phyloP scores from a whole-genome alignment of 1,139 yeast genomes.

The Blastobotrys persicus region DNA sequence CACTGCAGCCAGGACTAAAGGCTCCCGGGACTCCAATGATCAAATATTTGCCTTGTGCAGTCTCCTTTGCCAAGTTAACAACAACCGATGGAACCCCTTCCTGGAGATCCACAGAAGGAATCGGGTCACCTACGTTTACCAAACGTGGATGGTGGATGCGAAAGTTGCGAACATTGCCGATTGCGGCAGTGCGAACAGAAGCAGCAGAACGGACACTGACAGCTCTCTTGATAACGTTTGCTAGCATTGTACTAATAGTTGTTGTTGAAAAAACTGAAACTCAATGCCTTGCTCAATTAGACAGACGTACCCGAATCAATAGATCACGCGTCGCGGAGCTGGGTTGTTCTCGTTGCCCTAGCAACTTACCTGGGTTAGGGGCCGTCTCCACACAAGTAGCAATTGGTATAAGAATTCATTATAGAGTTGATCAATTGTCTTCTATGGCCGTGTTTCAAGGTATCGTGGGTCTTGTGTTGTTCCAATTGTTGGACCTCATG shows the following conservation, averaged over 20 bases:
- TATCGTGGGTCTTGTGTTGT: no score
- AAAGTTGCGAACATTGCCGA: slow-evolving; percentile 26
- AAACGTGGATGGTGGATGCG: slow-evolving; percentile 28
- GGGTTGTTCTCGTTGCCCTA: no score
- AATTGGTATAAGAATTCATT: no score
- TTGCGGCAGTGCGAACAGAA: not conserved
- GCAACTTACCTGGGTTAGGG: no score
- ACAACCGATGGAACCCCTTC: slow-evolving; percentile 69
- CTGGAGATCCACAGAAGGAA: slow-evolving; percentile 56
- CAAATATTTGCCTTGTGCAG: slow-evolving; percentile 53
- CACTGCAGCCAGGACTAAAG: slow-evolving; percentile 81
- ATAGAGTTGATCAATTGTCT: no score
- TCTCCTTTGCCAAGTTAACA: slow-evolving; percentile 58
- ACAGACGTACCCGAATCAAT: no score
- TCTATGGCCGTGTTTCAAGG: no score
- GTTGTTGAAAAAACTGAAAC: no score
- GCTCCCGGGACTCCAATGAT: slow-evolving; percentile 91
- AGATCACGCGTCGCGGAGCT: no score
- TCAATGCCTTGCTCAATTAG: no score
- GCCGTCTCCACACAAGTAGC: no score
- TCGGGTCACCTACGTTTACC: slow-evolving; percentile 38
- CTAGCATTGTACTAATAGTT: not conserved
- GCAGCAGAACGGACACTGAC: not conserved
- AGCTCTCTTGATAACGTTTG: not conserved
- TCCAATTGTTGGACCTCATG: no score